Conservation (phyloP, 2,329 filamentous ascomycete species). For the Drechslerella dactyloides region DNA sequence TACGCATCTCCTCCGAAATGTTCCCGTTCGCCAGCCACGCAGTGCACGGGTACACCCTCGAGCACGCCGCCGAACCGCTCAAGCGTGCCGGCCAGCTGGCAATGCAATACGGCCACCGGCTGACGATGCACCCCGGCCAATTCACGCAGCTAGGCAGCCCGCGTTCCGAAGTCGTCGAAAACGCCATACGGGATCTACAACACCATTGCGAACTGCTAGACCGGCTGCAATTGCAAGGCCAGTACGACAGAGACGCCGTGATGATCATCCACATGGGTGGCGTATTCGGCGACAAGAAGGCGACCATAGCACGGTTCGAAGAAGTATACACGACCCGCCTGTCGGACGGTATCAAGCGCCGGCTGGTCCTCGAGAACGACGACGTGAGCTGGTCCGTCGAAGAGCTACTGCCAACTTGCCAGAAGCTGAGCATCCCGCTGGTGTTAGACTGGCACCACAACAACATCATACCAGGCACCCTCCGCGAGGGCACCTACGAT, state of each 20-base stretch:
- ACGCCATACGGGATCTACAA: slow-evolving; percentile 78
- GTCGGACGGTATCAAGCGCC: slow-evolving; percentile 73
- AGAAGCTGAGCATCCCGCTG: slow-evolving; percentile 90
- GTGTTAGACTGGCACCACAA: slow-evolving; percentile 95
- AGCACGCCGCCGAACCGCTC: slow-evolving; percentile 79
- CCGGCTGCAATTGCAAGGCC: slow-evolving; percentile 75
- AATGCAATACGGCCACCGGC: slow-evolving; percentile 77
- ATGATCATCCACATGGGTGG: slow-evolving; percentile 96
- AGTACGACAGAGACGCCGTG: slow-evolving; percentile 82
- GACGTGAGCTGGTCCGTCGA: slow-evolving; percentile 93
- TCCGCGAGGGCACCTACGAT: slow-evolving; percentile 84
- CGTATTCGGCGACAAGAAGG: slow-evolving; percentile 82
- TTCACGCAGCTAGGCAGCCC: slow-evolving; percentile 92
- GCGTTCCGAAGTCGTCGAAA: slow-evolving; percentile 74
- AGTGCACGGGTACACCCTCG: slow-evolving; percentile 83
- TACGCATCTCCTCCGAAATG: slow-evolving; percentile 93
- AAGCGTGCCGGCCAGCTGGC: slow-evolving; percentile 78
- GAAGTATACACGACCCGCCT: slow-evolving; percentile 71
- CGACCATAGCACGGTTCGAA: slow-evolving; percentile 78
- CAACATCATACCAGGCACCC: slow-evolving; percentile 79
- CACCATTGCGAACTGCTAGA: slow-evolving; percentile 87
- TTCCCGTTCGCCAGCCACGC: slow-evolving; percentile 93
- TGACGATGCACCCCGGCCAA: slow-evolving; percentile 89
- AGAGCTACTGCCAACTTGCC: slow-evolving; percentile 84
- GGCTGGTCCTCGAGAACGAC: slow-evolving; percentile 90